Evolutionary conservation across 495 filamentous ascomycete species (phyloP).

Genomic region (Tuber melanosporum): DNA sequence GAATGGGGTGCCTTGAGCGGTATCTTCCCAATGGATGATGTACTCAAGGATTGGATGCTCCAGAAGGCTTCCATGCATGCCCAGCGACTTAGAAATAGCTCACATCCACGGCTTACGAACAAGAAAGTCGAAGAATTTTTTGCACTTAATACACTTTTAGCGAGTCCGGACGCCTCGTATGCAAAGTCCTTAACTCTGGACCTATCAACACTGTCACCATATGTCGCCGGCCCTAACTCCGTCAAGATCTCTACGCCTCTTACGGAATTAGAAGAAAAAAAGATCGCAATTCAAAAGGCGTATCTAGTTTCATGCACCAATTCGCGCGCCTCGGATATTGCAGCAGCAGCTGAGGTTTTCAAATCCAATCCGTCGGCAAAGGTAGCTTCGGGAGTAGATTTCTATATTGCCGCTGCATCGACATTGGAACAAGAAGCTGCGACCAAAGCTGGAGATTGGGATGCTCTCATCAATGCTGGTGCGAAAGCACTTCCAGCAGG

Average conservation of each 20-base stretch:
- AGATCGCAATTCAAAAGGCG: constrained; percentile 75
- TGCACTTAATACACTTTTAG: constrained; percentile 53
- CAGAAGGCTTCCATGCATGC: constrained; percentile 62
- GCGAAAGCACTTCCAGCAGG: constrained; percentile 68
- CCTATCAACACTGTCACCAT: constrained; percentile 76
- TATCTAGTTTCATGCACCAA: constrained; percentile 94
- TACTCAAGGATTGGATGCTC: constrained; percentile 68
- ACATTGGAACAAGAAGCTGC: constrained; percentile 69
- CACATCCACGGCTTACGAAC: constrained; percentile 57
- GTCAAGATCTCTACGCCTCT: constrained; percentile 82
- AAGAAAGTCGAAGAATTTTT: constrained; percentile 65
- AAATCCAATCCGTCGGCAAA: constrained; percentile 57
- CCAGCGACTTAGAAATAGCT: constrained; percentile 41
- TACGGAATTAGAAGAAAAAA: constrained; percentile 59
- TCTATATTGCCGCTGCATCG: constrained; percentile 90
- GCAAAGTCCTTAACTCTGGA: constrained; percentile 72
- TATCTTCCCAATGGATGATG: constrained; percentile 74
- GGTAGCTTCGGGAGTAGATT: constrained; percentile 69
- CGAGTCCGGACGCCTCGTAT: constrained; percentile 73
- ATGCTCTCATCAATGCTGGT: constrained; percentile 71
- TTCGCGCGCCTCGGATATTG: constrained; percentile 72
- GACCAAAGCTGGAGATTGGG: constrained; percentile 82
- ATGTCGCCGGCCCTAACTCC: constrained; percentile 84
- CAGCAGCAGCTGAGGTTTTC: constrained; percentile 80
- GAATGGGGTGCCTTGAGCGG: constrained; percentile 86